phyloP scores from a whole-genome alignment of 1,139 yeast species.

The Scheffersomyces illinoinensis region DNA sequence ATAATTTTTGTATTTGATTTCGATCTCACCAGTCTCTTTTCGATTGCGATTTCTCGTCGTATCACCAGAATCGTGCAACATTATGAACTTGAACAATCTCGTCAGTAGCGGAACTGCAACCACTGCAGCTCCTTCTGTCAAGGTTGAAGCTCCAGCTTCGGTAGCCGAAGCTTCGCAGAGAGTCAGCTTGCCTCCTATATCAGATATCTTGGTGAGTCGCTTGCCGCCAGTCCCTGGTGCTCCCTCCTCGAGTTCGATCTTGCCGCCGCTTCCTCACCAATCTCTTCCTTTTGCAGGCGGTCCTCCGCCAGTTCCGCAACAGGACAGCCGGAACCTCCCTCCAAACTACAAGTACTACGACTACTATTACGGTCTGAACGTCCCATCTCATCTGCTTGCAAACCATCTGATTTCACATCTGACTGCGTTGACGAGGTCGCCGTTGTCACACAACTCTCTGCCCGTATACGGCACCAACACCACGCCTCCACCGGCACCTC shows the following conservation, averaged over 20 bases:
- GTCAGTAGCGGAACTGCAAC: not conserved
- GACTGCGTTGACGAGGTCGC: constrained; percentile 8
- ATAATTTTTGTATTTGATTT: not conserved
- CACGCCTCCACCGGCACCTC: constrained; percentile 13
- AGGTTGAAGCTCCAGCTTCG: not conserved
- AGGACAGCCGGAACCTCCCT: not conserved
- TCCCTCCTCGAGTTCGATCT: not conserved
- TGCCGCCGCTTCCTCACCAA: constrained; percentile 10
- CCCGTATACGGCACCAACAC: constrained; percentile 12
- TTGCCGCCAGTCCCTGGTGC: constrained; percentile 4
- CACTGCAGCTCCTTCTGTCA: not conserved
- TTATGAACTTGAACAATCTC: not conserved
- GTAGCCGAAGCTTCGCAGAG: constrained; percentile 9
- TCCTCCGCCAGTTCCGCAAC: not conserved
- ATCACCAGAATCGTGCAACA: not conserved
- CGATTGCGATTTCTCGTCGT: not conserved
- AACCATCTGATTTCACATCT: not conserved
- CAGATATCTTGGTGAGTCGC: constrained; percentile 28
- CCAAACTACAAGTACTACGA: constrained; percentile 15
- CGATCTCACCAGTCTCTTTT: not conserved
- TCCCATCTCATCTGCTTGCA: not conserved
- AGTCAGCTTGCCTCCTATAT: constrained; percentile 39
- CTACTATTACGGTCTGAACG: constrained; percentile 9
- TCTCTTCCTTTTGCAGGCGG: not conserved
- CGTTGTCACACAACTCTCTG: constrained; percentile 14